A percentile compares a stretch with the other conserved stretches of the same genome.
These are phyloP conservation scores for Coemansia sp. DNA, from an alignment of 192 early-diverging fungal genomes.

Conservation along the genomic window DNA sequence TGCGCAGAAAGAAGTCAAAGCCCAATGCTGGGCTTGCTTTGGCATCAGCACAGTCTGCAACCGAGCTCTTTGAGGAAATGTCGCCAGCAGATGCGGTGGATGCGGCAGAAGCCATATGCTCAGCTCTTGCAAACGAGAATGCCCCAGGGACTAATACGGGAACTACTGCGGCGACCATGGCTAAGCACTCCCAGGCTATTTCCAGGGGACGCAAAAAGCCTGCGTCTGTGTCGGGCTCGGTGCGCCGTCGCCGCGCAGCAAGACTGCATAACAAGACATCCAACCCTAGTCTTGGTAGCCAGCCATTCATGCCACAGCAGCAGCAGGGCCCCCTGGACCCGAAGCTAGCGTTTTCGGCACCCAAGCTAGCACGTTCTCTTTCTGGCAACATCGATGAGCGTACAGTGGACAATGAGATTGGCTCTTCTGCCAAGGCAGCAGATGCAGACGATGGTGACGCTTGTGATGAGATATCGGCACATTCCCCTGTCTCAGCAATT, in stretches of 20 bases:
- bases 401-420: neutral
- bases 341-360: neutral
- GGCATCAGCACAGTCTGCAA: slow-evolving; percentile 3
- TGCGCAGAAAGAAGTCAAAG: slow-evolving; percentile 33
- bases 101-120: slow-evolving; percentile 40
- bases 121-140: slow-evolving; percentile 19
- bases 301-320: slow-evolving; percentile 1
- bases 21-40: slow-evolving; percentile 1
- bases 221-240: slow-evolving; percentile 27
- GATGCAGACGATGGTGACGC: neutral
- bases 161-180: neutral
- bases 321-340: neutral
- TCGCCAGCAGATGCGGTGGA: slow-evolving; percentile 16
- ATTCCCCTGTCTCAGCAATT: neutral
- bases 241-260: slow-evolving; percentile 36
- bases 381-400: neutral
- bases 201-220: slow-evolving; percentile 38
- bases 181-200: slow-evolving; percentile 11
- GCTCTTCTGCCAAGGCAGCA: neutral
- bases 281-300: slow-evolving; percentile 16
- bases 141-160: neutral
- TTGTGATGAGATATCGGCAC: neutral
- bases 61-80: slow-evolving; percentile 33
- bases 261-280: slow-evolving; percentile 38
- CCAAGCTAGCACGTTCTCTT: neutral